Conservation (phyloP, 345 rosid genomes). For the Excoecaria cochinchinensis region DNA sequence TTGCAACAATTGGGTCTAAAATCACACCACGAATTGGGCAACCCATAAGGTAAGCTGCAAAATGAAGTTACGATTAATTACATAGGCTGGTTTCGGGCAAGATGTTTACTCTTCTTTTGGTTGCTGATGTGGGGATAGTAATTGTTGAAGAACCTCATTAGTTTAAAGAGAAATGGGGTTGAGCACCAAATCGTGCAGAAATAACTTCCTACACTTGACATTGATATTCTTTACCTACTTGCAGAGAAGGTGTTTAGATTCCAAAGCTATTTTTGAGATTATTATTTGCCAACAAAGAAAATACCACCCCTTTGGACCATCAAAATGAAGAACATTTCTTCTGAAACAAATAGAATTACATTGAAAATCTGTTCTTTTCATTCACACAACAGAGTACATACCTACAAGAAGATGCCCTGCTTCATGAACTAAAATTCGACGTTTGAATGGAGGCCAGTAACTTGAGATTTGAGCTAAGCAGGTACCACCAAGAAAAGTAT, state of each 20-base stretch:
- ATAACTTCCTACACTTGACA: conserved; percentile 4
- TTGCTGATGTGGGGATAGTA: neutral
- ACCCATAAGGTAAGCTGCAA: conserved; percentile 89
- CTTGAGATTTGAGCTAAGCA: conserved; percentile 85
- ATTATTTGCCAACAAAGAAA: neutral
- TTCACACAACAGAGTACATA: conserved; percentile 22
- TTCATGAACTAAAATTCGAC: conserved; percentile 87
- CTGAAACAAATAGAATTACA: too few species aligned
- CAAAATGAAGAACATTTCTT: neutral
- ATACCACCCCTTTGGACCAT: conserved; percentile 2
- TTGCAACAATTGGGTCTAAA: conserved; percentile 80
- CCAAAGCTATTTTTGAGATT: neutral
- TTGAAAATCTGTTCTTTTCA: neutral
- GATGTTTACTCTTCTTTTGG: neutral
- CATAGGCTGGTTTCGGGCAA: neutral
- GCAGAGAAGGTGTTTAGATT: neutral
- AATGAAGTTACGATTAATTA: conserved; percentile 13
- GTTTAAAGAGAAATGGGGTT: neutral
- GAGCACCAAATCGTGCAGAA: neutral
- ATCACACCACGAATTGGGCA: conserved; percentile 96
- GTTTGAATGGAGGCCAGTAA: conserved; percentile 89
- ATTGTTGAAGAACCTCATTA: neutral
- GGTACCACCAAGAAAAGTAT: conserved; percentile 75
- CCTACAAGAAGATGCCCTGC: conserved; percentile 91
- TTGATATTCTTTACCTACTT: neutral